Conservation (phyloP, 2,329 filamentous ascomycete genomes). For the Paracorniculantispora psalliotae region DNA sequence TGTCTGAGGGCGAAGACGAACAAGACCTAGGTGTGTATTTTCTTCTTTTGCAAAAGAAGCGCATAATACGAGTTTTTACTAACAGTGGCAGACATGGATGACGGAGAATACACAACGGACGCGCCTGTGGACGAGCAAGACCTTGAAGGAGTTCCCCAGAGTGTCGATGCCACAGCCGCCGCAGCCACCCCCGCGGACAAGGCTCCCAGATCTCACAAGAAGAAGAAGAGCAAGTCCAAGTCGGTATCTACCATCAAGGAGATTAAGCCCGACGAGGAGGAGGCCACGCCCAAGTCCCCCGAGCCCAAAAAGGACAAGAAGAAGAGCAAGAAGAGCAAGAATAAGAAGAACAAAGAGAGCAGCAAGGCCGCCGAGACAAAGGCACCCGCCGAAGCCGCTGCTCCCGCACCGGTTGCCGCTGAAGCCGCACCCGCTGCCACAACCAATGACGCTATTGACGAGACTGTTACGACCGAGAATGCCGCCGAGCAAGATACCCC, state of each 20-base stretch:
- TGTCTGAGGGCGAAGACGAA: conserved; percentile 1
- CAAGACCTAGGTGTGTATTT: conserved; percentile 3
- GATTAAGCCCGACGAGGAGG: conserved; percentile 6
- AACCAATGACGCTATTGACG: neutral
- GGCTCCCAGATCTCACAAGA: conserved; percentile 14
- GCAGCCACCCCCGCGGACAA: conserved; percentile 5
- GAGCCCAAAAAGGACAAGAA: conserved; percentile 21
- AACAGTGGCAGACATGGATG: neutral
- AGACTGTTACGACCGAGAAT: conserved; percentile 10
- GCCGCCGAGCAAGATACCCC: conserved; percentile 12
- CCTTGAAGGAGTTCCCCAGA: conserved; percentile 4
- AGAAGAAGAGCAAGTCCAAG: conserved; percentile 16
- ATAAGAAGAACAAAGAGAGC: conserved; percentile 17
- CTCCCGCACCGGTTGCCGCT: neutral
- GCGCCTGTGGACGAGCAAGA: conserved; percentile 5
- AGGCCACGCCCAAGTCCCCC: neutral
- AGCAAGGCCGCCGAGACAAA: conserved; percentile 12
- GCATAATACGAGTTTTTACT: neutral
- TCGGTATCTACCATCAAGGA: conserved; percentile 5
- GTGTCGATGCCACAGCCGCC: neutral
- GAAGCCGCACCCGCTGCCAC: neutral
- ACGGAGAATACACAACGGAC: conserved; percentile 12
- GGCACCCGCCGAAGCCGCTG: neutral
- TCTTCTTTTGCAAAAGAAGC: neutral
- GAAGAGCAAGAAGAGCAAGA: conserved; percentile 17